Base-by-base conservation (phyloP, 1,284 basidiomycete species). In the Inonotus obliquus region DNA sequence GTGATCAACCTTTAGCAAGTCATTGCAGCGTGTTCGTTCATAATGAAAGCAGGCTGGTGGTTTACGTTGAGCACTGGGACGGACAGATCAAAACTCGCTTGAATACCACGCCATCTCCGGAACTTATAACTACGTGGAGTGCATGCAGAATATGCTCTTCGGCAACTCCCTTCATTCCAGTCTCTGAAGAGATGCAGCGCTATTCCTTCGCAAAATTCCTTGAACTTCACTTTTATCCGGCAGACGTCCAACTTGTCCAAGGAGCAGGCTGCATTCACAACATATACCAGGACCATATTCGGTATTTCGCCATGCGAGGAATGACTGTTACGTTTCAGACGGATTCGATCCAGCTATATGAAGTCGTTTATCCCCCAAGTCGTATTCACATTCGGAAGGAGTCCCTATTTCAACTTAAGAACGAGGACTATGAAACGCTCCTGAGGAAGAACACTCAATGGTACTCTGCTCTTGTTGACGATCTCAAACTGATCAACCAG, bases 201-300 rank as follows among this genome's bases (percentile, higher is more conserved):
- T 92, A 96, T 74, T 89, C 94, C n/a, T 94, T 95, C 70, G 91
- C 91, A 44, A 96, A 96, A 71, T 97, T 94, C 70, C 80, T 97
- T 51, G 94, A 97, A 70, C 81, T 96, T 29, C 90, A 94, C 69
- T 96, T 96, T 73, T 96, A 96, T 73, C 92, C 93, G 14, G 89
- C 87, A 48, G 85, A 92, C 67, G 88, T 92, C 66, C 85, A 86
- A 69, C 79, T 91, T 27, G 87, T 91, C n/a, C 86, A 87, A 67
- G 89, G 89, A 49, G 87, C 89, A 64, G 86, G 88, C 2, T 99
- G 97, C 72, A 81, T 88, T 58, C 97, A 99, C 74, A 97, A 99
- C 71, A 92, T 96, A 60, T 97, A 95, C 72, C 85, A 89, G 64
- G 89, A 98, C 69, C 95, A 98, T 69, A 87, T 95, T 63, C 88